Evolutionary conservation across 2,329 filamentous ascomycete genomes (phyloP), one percentile per base, ranked within the genome.

Genomic region (Exserohilum rostratum): DNA sequence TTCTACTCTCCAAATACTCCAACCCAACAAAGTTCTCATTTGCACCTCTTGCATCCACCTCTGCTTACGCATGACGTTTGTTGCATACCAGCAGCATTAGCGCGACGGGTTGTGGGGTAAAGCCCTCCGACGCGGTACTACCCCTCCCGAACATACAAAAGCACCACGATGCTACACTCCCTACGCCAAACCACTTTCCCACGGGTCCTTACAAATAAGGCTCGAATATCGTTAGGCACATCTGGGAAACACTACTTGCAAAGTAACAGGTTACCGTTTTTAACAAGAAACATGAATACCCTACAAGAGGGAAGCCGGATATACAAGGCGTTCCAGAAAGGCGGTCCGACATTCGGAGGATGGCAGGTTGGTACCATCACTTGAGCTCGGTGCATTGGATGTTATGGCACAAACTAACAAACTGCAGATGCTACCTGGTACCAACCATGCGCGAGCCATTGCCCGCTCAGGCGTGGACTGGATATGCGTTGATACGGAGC

Each of bases 241-340:
- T 27, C 13, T 35, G 13, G 39, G 18, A 29, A 39, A 5, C 30
- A 0, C 38, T 44, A n/a, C 13, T 35, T 18, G 1, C 18, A 22
- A 34, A 31, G 29, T 9, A 46, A 6, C 15, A 49, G 11, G 12
- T 37, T n/a, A 39, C 17, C 39, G 6, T 15, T 47, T 30, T 7
- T 61, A 53, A 71, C 22, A n/a, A 39, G 61, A 56, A 72, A 53
- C 29, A 73, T 73, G 69, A 75, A 73, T 46, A 65, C 66, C 18
- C 83, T 85, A 75, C 82, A 85, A 71, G 76, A 79, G 59, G 78
- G 79, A 40, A 85, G 83, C 62, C 79, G 80, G 45, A 71, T 85
- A 49, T 82, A 80, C 62, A 79, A 78, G 55, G 80, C 80, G 12
- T 76, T 85, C 47, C 75, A 78, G 57, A 78, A 76, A 34, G 79